Base-by-base conservation (phyloP, 163 green algal species). In the Prototheca cutis region DNA sequence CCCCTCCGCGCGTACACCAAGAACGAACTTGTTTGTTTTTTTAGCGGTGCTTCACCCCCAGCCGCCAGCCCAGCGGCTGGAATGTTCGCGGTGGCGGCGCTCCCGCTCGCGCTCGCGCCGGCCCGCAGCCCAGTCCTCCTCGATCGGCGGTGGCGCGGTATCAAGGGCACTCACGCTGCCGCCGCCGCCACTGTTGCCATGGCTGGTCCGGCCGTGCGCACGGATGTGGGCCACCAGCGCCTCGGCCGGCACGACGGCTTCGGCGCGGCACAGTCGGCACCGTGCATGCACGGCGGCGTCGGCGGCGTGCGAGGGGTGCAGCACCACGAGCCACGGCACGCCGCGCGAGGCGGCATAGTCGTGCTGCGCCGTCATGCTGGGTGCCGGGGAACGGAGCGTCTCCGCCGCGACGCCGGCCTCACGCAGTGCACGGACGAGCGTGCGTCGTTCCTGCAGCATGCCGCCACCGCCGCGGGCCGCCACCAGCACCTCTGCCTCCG, bases 361-460 rank as follows among this genome's bases (percentile, higher is more conserved):
- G 66, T 90, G 94, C 76, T 95, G 86, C 48, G 82, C 80, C 1
- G 80, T 87, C 52, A 89, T 57, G 48, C 66, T 84, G 47, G 88
- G 88, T 6, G 68, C 55, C 13, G 64, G 58, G 2, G 69, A 53
- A 3, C 70, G 81, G 65, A 95, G 51, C 52, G 89, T 67, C 71
- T 91, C 78, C 1, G 88, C 84, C 2, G 53, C 48, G n/a, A 90
- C 47, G 40, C 83, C 87, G 6, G 62, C 73, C n/a, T 76, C 74
- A 84, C 86, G 91, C 40, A 89, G 80, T 59, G 68, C 42, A 2
- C 66, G 60, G 1, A 85, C 62, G 33, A 95, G 68, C 55, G 68
- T 67, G 80, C 93, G 87, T 40, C 88, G 76, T 72, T 90, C 66
- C 31, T 70, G 57, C 58, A 93, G 70, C 55, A 75, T 65, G 8